A percentile compares a stretch with the other conserved stretches of the same genome.
These are phyloP conservation scores for Arabidopsis arenosa DNA, from an alignment of 345 rosid genomes.

Conservation along the genomic window DNA sequence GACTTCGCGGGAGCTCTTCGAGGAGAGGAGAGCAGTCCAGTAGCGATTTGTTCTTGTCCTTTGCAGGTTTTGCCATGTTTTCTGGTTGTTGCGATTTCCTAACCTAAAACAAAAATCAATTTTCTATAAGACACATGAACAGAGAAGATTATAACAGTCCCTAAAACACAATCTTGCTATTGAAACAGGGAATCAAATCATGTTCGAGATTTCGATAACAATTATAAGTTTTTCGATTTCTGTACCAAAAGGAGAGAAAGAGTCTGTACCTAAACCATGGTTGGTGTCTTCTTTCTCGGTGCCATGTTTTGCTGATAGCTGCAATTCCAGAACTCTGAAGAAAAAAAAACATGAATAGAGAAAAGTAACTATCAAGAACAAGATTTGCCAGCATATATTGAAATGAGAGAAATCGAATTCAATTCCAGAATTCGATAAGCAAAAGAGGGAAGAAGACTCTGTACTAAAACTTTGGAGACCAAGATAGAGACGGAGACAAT, in stretches of 20 bases:
- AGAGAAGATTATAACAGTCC: not conserved
- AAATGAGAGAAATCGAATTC: no score
- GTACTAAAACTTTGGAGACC: no score
- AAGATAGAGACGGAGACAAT: no score
- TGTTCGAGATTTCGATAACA: not conserved
- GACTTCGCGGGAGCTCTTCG: not conserved
- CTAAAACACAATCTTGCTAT: not conserved
- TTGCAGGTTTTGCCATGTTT: no score
- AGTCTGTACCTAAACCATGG: slow-evolving; percentile 5
- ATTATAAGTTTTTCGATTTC: not conserved
- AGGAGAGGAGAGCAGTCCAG: not conserved
- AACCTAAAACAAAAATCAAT: no score
- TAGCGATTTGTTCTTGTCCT: no score
- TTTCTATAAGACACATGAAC: not conserved
- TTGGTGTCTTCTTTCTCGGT: slow-evolving; percentile 14
- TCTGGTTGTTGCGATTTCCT: no score
- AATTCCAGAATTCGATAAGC: no score
- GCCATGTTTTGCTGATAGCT: not conserved
- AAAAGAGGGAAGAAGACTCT: no score
- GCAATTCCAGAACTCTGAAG: not conserved
- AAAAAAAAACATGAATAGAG: not conserved
- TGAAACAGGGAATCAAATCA: not conserved
- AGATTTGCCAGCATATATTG: no score
- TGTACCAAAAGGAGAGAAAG: not conserved
- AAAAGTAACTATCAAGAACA: no score